Base-by-base conservation (phyloP, 768 basidiomycete genomes). In the Termitomyces sp. region DNA sequence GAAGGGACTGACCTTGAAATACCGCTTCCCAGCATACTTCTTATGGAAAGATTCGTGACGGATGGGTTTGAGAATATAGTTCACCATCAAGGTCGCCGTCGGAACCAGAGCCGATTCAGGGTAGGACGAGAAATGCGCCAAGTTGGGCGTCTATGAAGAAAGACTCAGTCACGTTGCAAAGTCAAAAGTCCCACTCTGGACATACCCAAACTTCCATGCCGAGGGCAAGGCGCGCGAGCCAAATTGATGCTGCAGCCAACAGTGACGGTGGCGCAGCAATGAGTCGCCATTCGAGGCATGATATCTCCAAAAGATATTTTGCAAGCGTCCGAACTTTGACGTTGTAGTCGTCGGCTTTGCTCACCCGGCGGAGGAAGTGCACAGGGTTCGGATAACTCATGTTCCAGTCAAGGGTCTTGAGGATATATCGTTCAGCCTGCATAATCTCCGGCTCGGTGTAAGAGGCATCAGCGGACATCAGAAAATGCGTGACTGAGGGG, bases 281-380 rank as follows among this genome's bases (percentile, higher is more conserved):
- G 57, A 99, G 73, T 13, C 87, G 76, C 83, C 91, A 91, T 63
- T 98, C 93, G 15, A 99, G 77, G 53, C 88, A 86, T 6, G 84
- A 84, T 42, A 98, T 93, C 76, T 98, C 97, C 62, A 98, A 72
- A 35, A 98, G 79, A 72, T 94, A 99, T 71, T 99, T 98, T 39
- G 85, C 94, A 15, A 98, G 79, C 0, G 96, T 97, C 59, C 96
- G 75, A 25, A 89, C 89, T 65, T 93, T 87, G 55, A 95, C 85
- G 63, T 98, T 92, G 69, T 96, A 98, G 53, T 91, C 89, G 63
- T 99, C 97, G 1, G 97, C 97, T 73, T 98, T 98, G 76, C 92
- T 94, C 44, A 93, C 83, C 12, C 96, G 80, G 36, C 96, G 77
- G 47, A 98, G 78, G 75, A 90, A 98, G 67, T 95, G 90, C 63